Percentiles rank a stretch among this genome's conserved stretches.
These are phyloP conservation scores for Salvia rosmarinus DNA, from an alignment of 257 asterid genomes.

Conservation along the genomic window DNA sequence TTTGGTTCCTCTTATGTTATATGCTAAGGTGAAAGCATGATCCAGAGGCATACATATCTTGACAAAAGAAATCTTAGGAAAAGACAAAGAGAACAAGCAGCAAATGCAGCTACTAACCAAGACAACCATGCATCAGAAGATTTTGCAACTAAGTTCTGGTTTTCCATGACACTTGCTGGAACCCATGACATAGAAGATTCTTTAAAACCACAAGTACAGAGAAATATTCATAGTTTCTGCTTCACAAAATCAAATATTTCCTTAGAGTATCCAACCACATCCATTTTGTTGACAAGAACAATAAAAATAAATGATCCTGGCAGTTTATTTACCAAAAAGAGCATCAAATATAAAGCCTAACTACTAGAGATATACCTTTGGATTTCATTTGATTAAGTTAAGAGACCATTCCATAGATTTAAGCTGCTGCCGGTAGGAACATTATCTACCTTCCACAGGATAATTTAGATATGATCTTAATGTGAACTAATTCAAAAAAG, in stretches of 20 bases:
- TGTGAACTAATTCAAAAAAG: constrained; percentile 25
- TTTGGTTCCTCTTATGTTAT: constrained; percentile 15
- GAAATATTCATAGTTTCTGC: constrained; percentile 75
- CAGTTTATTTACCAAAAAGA: too few species aligned
- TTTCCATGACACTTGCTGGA: constrained; percentile 91
- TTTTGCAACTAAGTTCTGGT: constrained; percentile 73
- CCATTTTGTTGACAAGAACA: constrained; percentile 94
- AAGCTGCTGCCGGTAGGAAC: background rate
- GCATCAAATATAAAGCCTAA: too few species aligned
- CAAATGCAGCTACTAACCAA: constrained; percentile 61
- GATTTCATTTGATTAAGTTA: constrained; percentile 40
- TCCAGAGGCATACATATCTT: constrained; percentile 8
- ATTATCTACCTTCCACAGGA: constrained; percentile 19
- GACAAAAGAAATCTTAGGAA: background rate
- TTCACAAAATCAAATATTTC: constrained; percentile 78
- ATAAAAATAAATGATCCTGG: too few species aligned
- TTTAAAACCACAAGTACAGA: constrained; percentile 81
- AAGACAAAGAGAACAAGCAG: constrained; percentile 14
- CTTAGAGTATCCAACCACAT: constrained; percentile 76
- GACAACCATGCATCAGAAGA: constrained; percentile 67
- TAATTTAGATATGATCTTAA: constrained; percentile 20
- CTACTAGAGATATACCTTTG: too few species aligned
- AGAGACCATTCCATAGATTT: constrained; percentile 1
- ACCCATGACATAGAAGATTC: constrained; percentile 78
- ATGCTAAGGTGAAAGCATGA: constrained; percentile 9